Evolutionary conservation across 2,329 filamentous ascomycete species (phyloP), one percentile per base, ranked within the genome.

Genomic region (Talaromyces albobiverticillius): DNA sequence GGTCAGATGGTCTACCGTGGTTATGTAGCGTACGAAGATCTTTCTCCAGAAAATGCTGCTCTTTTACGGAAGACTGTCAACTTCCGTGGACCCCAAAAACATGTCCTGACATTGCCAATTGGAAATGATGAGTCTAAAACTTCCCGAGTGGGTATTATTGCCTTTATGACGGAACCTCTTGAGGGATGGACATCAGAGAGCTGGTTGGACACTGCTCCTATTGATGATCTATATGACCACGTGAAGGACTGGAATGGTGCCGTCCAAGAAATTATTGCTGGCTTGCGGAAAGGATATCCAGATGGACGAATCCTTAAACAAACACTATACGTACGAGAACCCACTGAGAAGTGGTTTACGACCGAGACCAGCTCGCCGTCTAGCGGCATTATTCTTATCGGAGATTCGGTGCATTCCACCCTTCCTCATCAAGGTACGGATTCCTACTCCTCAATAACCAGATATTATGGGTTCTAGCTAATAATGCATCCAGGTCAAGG

Each of bases 1-100:
- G 69, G 69, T 14, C 69, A 71, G 59, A 65, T 70, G 36, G 69
- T 70, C 2, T 71, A 71, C 53, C 67, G 68, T 16, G 68, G 69
- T 2, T 70, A 67, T 38, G 67, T 70, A 31, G 58, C 62, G 10
- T 70, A 71, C 46, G 60, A 67, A n/a, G 65, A 71, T 43, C 52
- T 71, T 3, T 62, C 66, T 1, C 36, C 57, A 1, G 62, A 66
- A 20, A 69, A 66, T 0, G 65, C 62, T 2, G 56, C 60, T 16
- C 53, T 70, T 2, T 60, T 71, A 3, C 62, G 64, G 25, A 67
- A 62, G 48, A 69, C 66, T 2, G 65, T 69, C 31, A 69, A 71
- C 51, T 71, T 71, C 60, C 63, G 63, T 46, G 64, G 64, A 14
- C 64, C 68, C 31, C 58, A 60, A 40, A 53, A 62, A 10, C 69